Evolutionary conservation across 257 asterid species (phyloP), one percentile per base, ranked within the genome.

Genomic region (Paulownia fortunei): DNA sequence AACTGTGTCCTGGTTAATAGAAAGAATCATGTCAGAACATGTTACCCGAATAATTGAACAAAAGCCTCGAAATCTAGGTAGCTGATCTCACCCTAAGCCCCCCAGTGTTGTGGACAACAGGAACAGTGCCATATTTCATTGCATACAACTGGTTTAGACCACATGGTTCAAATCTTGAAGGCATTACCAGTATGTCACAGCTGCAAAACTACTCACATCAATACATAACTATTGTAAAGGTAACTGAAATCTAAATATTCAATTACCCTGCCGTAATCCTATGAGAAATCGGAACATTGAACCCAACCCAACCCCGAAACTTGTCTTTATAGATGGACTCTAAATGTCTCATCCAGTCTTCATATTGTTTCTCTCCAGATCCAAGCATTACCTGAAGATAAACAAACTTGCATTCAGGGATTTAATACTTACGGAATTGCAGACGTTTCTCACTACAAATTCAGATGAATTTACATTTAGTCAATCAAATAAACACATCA

Each of bases 111-210:
- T 96, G 99, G 76, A 96, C 99, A 60, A 96, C 92, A 2, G 99
- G 99, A 23, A 93, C 60, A 0, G 97, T 90, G 78, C 97, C 99
- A n/a, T 96, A 96, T 86, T 86, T 86, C 99, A 96, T 93, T 32
- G 99, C 99, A 56, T 96, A 96, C 81, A 96, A 60, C 80, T 96
- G 99, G 87, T 92, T 96, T 62, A 96, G 83, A 77, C 99, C 99
- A 64, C 99, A 96, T 1, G 99, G 98, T 69, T 96, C 99, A 54
- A 96, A 96, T 89, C 99, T 87, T 68, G 98, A 96, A 73, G 99
- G 98, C 99, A 96, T 96, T 30, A 82, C 62, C 42, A 96, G 79
- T 72, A 96, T 93, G 88, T 96, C 99, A 66, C 99, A 93, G 18
- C 99, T 93, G 97, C 87, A 82, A 69, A 83, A 74, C 27, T 24